Evolutionary conservation across 768 basidiomycete genomes (phyloP).

Genomic region (Phylloporus sp.): DNA sequence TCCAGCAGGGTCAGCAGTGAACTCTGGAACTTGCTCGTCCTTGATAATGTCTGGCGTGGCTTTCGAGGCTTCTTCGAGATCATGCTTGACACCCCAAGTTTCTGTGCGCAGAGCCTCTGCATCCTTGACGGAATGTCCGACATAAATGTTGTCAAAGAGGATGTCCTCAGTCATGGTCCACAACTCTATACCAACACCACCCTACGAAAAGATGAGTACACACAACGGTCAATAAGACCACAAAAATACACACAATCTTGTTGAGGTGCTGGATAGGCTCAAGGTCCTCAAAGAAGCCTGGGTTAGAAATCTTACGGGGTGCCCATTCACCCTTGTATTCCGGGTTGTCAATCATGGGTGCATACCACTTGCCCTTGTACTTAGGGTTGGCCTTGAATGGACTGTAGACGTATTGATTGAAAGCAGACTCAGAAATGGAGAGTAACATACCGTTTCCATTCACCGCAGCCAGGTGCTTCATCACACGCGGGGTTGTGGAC

Average conservation of each 20-base stretch:
- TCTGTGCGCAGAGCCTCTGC: slow-evolving; percentile 80
- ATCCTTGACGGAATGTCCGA: slow-evolving; percentile 85
- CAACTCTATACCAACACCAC: slow-evolving; percentile 94
- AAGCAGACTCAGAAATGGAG: neutral
- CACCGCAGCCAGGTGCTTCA: slow-evolving; percentile 90
- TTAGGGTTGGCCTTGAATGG: slow-evolving; percentile 87
- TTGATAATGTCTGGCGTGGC: slow-evolving; percentile 48
- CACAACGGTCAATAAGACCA: neutral
- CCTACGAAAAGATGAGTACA: slow-evolving; percentile 40
- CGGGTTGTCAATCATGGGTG: slow-evolving; percentile 95
- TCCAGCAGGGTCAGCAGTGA: slow-evolving; percentile 71
- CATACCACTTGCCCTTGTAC: slow-evolving; percentile 98
- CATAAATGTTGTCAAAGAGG: slow-evolving; percentile 89
- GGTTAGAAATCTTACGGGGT: slow-evolving; percentile 88
- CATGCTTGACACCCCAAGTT: slow-evolving; percentile 90
- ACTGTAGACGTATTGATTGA: slow-evolving; percentile 33
- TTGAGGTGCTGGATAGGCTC: slow-evolving; percentile 76
- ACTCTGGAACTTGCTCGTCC: slow-evolving; percentile 40
- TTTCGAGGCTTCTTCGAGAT: slow-evolving; percentile 59
- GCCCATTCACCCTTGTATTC: slow-evolving; percentile 95
- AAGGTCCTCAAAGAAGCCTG: slow-evolving; percentile 84
- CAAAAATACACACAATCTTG: slow-evolving; percentile 63
- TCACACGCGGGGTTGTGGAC: slow-evolving; percentile 88
- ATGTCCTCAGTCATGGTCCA: slow-evolving; percentile 99
- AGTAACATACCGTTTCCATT: slow-evolving; percentile 71